Percentiles rank a stretch among this genome's conserved stretches.
These are phyloP conservation scores for Ustilago crameri DNA, from an alignment of 1,284 basidiomycete species.

Conservation along the genomic window DNA sequence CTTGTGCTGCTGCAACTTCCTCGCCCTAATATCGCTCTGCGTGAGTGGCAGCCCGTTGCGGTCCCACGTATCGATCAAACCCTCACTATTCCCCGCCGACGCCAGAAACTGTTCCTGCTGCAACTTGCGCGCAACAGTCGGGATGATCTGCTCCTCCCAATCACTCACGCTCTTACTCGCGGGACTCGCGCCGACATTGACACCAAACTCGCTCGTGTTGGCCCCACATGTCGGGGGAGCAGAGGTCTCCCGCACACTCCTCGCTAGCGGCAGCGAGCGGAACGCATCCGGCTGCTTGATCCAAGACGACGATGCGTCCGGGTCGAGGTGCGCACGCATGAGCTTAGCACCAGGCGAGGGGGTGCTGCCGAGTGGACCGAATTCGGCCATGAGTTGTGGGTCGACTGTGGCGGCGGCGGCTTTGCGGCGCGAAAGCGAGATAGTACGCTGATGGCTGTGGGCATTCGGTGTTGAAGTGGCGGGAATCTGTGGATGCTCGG, in stretches of 20 bases:
- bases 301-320: conserved; percentile 4
- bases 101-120: conserved; percentile 51
- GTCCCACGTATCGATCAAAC: conserved; percentile 62
- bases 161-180: conserved; percentile 37
- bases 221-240: conserved; percentile 26
- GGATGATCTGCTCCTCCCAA: conserved; percentile 61
- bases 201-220: background rate
- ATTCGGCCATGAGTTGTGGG: conserved; percentile 48
- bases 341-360: conserved; percentile 29
- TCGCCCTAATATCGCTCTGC: conserved; percentile 27
- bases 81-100: conserved; percentile 41
- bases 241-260: conserved; percentile 22
- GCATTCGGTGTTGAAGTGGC: background rate
- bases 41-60: conserved; percentile 53
- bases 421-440: conserved; percentile 28
- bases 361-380: conserved; percentile 50
- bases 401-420: conserved; percentile 15
- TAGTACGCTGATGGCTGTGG: conserved; percentile 25
- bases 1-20: conserved; percentile 21
- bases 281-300: conserved; percentile 42
- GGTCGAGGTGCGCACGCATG: conserved; percentile 22
- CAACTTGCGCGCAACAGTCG: conserved; percentile 52
- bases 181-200: conserved; percentile 19
- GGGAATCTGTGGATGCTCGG: no score
- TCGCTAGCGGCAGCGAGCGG: conserved; percentile 22